phyloP scores from a whole-genome alignment of 768 basidiomycete genomes.

The Phaeotremella skinneri region DNA sequence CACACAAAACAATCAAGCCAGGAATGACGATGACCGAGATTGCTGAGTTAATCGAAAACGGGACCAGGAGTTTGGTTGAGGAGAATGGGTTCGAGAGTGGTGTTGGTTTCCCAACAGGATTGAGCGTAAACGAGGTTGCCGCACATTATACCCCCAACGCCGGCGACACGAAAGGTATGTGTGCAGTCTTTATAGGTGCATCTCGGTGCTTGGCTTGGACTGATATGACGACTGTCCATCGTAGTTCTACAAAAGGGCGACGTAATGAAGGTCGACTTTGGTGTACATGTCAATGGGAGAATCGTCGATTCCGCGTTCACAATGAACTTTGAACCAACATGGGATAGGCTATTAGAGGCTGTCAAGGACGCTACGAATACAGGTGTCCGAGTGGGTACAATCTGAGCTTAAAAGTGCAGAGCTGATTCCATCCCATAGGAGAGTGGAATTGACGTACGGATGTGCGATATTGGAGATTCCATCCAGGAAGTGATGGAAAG shows the following conservation, averaged over 20 bases:
- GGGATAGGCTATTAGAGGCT: conserved; percentile 82
- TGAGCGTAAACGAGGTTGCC: conserved; percentile 89
- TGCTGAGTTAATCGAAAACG: conserved; percentile 87
- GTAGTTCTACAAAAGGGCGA: conserved; percentile 78
- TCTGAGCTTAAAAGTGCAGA: neutral
- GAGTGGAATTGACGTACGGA: conserved; percentile 90
- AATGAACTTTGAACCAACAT: conserved; percentile 78
- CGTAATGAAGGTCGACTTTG: conserved; percentile 94
- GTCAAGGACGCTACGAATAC: conserved; percentile 93
- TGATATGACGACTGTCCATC: conserved; percentile 17
- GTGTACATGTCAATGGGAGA: conserved; percentile 94
- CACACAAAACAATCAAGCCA: conserved; percentile 77
- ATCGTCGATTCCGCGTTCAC: conserved; percentile 97
- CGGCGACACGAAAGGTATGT: conserved; percentile 75
- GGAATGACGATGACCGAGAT: conserved; percentile 95
- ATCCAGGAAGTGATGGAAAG: conserved; percentile 99
- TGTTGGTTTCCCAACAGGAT: conserved; percentile 92
- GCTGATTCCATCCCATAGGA: conserved; percentile 61
- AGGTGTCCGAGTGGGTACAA: conserved; percentile 69
- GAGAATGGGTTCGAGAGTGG: conserved; percentile 71
- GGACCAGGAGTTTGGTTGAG: conserved; percentile 85
- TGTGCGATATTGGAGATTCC: conserved; percentile 84
- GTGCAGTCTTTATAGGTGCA: conserved; percentile 3
- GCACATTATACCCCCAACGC: conserved; percentile 97
- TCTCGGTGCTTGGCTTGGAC: neutral